phyloP scores from a whole-genome alignment of 2,329 filamentous ascomycete genomes.

The Colletotrichum spinosum region DNA sequence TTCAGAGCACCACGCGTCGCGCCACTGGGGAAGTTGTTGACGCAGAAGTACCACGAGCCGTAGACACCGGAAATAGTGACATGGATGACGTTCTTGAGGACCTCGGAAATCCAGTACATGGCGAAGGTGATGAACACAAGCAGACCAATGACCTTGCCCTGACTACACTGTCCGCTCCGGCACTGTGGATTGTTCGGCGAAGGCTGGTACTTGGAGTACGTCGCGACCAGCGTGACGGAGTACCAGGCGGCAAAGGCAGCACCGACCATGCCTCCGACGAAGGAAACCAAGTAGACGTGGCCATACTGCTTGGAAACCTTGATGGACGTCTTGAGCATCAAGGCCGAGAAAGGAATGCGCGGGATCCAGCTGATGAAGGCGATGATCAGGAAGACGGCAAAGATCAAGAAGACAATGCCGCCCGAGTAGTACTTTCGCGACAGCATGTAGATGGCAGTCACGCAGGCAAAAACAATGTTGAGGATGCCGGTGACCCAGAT shows the following conservation, averaged over 20 bases:
- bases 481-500: constrained; percentile 94
- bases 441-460: constrained; percentile 88
- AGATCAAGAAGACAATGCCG: constrained; percentile 88
- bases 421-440: constrained; percentile 81
- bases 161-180: constrained; percentile 73
- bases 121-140: constrained; percentile 91
- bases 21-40: constrained; percentile 76
- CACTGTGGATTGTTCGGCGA: constrained; percentile 63
- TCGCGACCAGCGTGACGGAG: constrained; percentile 84
- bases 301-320: constrained; percentile 87
- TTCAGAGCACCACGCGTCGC: constrained; percentile 87
- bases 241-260: constrained; percentile 87
- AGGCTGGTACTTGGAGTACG: constrained; percentile 88
- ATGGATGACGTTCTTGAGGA: constrained; percentile 93
- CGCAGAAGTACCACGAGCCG: constrained; percentile 91
- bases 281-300: constrained; percentile 86
- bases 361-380: constrained; percentile 92
- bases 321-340: constrained; percentile 89
- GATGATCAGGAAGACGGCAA: constrained; percentile 82
- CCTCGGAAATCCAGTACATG: constrained; percentile 94
- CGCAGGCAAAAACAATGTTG: constrained; percentile 87
- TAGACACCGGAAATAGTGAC: constrained; percentile 89
- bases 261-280: constrained; percentile 83
- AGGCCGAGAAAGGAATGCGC: constrained; percentile 88
- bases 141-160: constrained; percentile 83